Evolutionary conservation across 495 filamentous ascomycete species (phyloP).

Genomic region (Hyphodiscus hymeniophilus): DNA sequence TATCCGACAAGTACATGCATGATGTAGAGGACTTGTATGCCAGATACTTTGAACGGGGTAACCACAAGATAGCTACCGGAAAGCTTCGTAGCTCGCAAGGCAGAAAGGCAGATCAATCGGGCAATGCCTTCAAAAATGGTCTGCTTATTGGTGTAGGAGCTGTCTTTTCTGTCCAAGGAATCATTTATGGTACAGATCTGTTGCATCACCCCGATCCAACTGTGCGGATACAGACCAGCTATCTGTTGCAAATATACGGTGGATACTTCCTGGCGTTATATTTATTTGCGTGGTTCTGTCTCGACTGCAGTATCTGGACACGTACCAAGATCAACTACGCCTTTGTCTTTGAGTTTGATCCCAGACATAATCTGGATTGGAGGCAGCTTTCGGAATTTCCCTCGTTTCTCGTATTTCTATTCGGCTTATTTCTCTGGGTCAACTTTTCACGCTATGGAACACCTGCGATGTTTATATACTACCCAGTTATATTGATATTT

Average conservation of each 20-base stretch:
- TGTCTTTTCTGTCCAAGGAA: constrained; percentile 65
- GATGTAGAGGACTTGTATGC: constrained; percentile 85
- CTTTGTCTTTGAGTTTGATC: constrained; percentile 96
- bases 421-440: constrained; percentile 77
- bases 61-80: constrained; percentile 79
- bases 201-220: constrained; percentile 37
- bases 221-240: constrained; percentile 51
- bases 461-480: constrained; percentile 72
- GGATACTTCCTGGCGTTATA: constrained; percentile 75
- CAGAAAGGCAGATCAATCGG: constrained; percentile 60
- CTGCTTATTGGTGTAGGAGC: constrained; percentile 66
- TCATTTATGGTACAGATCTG: constrained; percentile 54
- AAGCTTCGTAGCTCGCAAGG: constrained; percentile 67
- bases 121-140: constrained; percentile 69
- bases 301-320: constrained; percentile 77
- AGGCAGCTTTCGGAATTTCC: constrained; percentile 81
- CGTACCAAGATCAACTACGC: constrained; percentile 83
- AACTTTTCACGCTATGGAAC: constrained; percentile 66
- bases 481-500: constrained; percentile 73
- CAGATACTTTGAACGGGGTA: constrained; percentile 83
- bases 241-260: constrained; percentile 76
- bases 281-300: constrained; percentile 64
- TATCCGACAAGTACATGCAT: constrained; percentile 66
- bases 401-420: constrained; percentile 63
- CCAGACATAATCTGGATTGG: constrained; percentile 78